Base-by-base conservation (phyloP, 2,329 filamentous ascomycete genomes). In the Myrmaecium sp. region DNA sequence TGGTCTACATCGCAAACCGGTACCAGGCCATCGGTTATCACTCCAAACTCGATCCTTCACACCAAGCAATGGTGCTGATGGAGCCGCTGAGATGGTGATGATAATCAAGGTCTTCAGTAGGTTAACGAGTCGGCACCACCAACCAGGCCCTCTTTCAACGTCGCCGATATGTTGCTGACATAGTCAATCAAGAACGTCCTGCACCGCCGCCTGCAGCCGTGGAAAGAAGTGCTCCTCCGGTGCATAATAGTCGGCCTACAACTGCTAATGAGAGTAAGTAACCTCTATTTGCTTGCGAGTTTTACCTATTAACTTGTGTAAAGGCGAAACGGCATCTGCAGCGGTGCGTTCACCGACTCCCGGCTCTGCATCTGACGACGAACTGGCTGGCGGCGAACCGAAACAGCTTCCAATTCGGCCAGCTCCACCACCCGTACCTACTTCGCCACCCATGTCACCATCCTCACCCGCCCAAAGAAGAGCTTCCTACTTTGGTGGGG, bases 321-420 rank as follows among this genome's bases (percentile, higher is more conserved):
- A 76, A 25, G 69, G 74, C 23, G 58, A 62, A 2, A 68, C 67
- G 21, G 60, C 66, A 26, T 55, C 66, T 20, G 55, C 63, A 18
- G 57, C 59, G 22, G 45, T 67, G 10, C 60, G 64, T 25, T 79
- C 79, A 21, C 73, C 72, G 23, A 81, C 73, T 31, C 66, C 76
- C 33, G 83, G 82, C 16, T 91, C 82, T 2, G 80, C 78, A 46
- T 89, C 84, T 22, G 84, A 91, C 40, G 84, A 94, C 47, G 86
- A 94, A 49, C 57, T 83, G 40, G 46, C 53, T 15, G 35, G 36
- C 7, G 33, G n/a, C n/a, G n/a, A 34, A 17, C 40, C 43, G 23
- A 36, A 37, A 14, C 37, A 45, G 12, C 28, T 49, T 12, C 43
- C 48, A 2, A 35, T 38, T 14, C 38, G 45, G 23, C 51, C 49